Evolutionary conservation across 495 filamentous ascomycete genomes (phyloP), one percentile per base, ranked within the genome.

Genomic region (Hypoxylon fuscum): DNA sequence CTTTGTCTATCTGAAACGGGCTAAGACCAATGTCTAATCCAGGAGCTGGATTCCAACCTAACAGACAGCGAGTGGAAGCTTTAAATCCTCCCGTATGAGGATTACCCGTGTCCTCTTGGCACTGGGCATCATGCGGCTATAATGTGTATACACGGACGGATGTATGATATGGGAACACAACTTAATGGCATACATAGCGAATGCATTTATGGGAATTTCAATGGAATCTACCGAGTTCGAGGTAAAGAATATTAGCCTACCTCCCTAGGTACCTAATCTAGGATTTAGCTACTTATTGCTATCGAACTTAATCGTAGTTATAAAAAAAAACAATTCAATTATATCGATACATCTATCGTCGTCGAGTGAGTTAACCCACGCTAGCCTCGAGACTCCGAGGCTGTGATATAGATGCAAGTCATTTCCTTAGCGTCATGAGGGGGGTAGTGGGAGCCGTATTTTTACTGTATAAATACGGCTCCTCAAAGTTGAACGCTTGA

Each of bases 101-200:
- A 15, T 18, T 51, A 17, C 45, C 29, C 20, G 29, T 42, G 27
- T 37, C n/a, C n/a, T n/a, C n/a, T n/a, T 38, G 17, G 29, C 27
- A 18, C 14, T 20, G 11, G 46, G 27, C 29, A 51, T 37, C 35
- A 40, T 31, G 49, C 21, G 29, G 54, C 35, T 47, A 53, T 58
- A 58, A 54, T 49, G 53, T 64, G 43, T 64, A 64, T 64, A 59
- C 41, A 64, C 42, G 62, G 54, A 46, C 38, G 25, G 55, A 55
- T 52, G 51, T 66, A 60, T 59, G 62, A 61, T 60, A 66, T 18
- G 52, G 51, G 27, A 56, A 21, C 3, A 20, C 37, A 22, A 18
- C 27, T n/a, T 43, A 46, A 53, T 48, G 52, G 62, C 62, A 66
- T 66, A 66, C 62, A 66, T 66, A 66, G 62, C 62, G 62, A n/a